These are phyloP conservation scores for Naganishia randhawae DNA, from an alignment of 768 basidiomycete genomes.

Conservation along the genomic window DNA sequence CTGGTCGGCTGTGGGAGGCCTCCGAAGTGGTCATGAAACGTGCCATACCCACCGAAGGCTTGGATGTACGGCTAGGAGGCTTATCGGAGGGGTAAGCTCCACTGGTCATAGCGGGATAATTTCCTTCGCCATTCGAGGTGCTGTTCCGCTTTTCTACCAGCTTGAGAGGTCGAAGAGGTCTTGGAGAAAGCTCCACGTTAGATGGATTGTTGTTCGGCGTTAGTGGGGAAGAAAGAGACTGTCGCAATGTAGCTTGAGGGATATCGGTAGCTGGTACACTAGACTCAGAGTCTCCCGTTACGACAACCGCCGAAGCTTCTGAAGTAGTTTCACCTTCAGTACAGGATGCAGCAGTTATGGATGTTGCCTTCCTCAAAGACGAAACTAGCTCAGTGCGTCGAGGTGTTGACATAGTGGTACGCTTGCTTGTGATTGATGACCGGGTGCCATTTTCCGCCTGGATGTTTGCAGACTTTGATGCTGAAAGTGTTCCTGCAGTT, in stretches of 20 bases:
- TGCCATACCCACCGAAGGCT: not conserved
- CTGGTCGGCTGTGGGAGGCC: not conserved
- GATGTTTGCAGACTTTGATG: not conserved
- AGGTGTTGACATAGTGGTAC: not conserved
- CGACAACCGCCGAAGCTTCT: too few species aligned
- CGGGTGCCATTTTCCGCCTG: not conserved
- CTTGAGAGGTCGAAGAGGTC: conserved; percentile 22
- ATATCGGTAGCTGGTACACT: not conserved
- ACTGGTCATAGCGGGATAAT: not conserved
- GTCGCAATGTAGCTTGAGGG: not conserved
- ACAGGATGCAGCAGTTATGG: not conserved
- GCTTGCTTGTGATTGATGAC: not conserved
- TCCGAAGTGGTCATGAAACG: not conserved
- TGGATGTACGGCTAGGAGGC: not conserved
- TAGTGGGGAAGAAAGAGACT: not conserved
- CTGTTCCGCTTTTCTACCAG: conserved; percentile 9
- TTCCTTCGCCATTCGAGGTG: conserved; percentile 1
- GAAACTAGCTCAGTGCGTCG: not conserved
- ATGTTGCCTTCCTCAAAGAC: not conserved
- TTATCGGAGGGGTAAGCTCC: not conserved
- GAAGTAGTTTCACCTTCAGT: not conserved
- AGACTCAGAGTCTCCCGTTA: not conserved
- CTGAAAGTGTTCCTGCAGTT: not conserved
- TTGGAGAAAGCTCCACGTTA: not conserved
- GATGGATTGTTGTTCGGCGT: not conserved